Conservation (phyloP, 345 rosid species). For the sweet orange (Citrus sinensis) region DNA sequence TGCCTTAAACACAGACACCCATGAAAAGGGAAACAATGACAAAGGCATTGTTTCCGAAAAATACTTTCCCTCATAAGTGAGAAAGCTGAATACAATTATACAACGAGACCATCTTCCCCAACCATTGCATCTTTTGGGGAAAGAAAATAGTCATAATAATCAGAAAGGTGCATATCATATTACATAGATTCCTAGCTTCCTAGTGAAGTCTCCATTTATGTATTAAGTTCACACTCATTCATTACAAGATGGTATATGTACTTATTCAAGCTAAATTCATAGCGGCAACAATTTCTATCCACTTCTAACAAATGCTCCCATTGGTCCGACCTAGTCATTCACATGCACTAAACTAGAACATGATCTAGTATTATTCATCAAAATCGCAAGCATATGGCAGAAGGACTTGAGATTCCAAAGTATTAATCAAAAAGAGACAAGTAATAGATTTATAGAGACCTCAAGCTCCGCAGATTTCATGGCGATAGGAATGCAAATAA, state of each 20-base stretch:
- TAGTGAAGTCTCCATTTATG: background rate
- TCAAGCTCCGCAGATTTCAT: slow-evolving; percentile 92
- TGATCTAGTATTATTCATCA: background rate
- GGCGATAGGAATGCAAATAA: slow-evolving; percentile 89
- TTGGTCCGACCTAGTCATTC: background rate
- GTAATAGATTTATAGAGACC: slow-evolving; percentile 32
- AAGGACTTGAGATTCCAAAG: background rate
- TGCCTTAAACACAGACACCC: background rate
- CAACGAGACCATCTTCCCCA: background rate
- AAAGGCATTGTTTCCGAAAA: background rate
- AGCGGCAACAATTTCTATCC: background rate
- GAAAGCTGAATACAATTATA: background rate
- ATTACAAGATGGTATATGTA: background rate
- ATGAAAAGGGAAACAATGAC: background rate
- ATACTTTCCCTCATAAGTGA: background rate
- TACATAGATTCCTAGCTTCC: background rate
- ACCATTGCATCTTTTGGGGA: background rate
- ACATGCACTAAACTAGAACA: background rate
- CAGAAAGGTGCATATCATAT: background rate
- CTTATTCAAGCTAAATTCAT: background rate
- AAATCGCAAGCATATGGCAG: background rate
- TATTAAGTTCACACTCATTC: background rate
- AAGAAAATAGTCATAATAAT: background rate
- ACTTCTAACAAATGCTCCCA: background rate
- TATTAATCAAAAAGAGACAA: background rate